Percentiles rank a stretch among this genome's conserved stretches.
Conservation (phyloP, 2,329 filamentous ascomycete species). For the Clonostachys byssicola region DNA sequence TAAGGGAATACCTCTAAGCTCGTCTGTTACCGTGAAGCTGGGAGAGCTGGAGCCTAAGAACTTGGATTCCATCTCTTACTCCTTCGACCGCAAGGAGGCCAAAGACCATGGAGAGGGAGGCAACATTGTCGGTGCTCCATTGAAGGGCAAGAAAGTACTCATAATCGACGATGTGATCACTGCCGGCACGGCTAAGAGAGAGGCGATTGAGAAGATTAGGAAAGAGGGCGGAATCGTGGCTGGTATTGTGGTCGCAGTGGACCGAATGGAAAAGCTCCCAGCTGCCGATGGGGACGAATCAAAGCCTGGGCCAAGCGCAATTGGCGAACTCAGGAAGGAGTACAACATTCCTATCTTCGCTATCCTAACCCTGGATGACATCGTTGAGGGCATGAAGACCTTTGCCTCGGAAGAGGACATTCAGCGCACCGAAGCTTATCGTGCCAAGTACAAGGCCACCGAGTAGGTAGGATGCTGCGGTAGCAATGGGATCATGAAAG, state of each 20-base stretch:
- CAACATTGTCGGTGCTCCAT: slow-evolving; percentile 80
- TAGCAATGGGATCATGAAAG: no score
- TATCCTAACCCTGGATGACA: slow-evolving; percentile 80
- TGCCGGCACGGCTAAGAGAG: slow-evolving; percentile 87
- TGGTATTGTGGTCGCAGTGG: slow-evolving; percentile 84
- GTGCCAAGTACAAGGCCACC: slow-evolving; percentile 57
- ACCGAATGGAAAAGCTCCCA: slow-evolving; percentile 80
- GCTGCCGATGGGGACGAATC: slow-evolving; percentile 60
- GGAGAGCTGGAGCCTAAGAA: slow-evolving; percentile 60
- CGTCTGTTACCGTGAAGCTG: slow-evolving; percentile 72
- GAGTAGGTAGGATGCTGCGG: slow-evolving; percentile 28
- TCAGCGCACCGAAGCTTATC: slow-evolving; percentile 69
- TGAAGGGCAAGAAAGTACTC: slow-evolving; percentile 81
- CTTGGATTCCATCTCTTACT: slow-evolving; percentile 73
- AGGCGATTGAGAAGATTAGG: slow-evolving; percentile 86
- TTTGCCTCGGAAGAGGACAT: slow-evolving; percentile 60
- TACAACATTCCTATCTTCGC: slow-evolving; percentile 79
- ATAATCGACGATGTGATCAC: slow-evolving; percentile 98
- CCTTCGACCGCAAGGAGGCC: slow-evolving; percentile 93
- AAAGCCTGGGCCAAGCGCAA: slow-evolving; percentile 70
- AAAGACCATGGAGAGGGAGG: slow-evolving; percentile 96
- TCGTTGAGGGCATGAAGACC: slow-evolving; percentile 65
- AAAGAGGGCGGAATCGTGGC: slow-evolving; percentile 80
- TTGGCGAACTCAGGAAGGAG: slow-evolving; percentile 80
- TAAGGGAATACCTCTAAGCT: slow-evolving; percentile 92